phyloP scores from a whole-genome alignment of 2,329 filamentous ascomycete species.

The Diaporthe sp. region DNA sequence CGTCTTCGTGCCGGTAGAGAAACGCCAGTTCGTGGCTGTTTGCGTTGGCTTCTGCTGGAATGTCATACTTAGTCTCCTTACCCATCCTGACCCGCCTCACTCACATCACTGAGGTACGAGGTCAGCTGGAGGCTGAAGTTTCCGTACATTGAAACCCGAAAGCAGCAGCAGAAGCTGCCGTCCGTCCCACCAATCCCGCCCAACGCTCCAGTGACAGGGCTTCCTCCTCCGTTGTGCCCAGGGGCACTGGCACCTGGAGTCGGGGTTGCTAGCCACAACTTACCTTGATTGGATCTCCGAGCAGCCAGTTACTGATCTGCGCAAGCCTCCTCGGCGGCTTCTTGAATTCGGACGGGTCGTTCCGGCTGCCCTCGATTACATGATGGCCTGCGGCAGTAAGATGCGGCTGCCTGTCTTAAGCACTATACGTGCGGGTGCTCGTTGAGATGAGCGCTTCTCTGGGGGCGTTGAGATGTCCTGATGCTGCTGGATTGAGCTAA shows the following conservation, averaged over 20 bases:
- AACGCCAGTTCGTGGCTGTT: slow-evolving; percentile 45
- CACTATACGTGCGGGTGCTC: neutral
- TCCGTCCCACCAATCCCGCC: neutral
- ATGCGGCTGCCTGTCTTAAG: too few species aligned
- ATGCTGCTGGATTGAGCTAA: neutral
- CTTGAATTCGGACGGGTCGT: neutral
- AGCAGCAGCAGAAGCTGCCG: neutral
- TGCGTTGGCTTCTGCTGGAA: slow-evolving; percentile 48
- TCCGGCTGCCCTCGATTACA: neutral
- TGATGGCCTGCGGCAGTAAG: neutral
- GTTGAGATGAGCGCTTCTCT: neutral
- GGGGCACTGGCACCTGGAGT: too few species aligned
- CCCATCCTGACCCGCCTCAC: slow-evolving; percentile 39
- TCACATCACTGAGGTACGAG: slow-evolving; percentile 30
- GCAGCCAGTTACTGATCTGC: neutral
- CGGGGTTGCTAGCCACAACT: too few species aligned
- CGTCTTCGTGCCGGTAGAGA: slow-evolving; percentile 46
- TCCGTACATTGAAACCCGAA: neutral
- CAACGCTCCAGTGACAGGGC: neutral
- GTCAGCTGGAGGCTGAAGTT: neutral
- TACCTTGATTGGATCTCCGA: neutral
- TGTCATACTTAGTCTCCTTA: slow-evolving; percentile 45
- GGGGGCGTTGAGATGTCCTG: neutral
- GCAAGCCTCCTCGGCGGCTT: neutral
- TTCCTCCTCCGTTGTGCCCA: neutral